phyloP scores from a whole-genome alignment of 139 green algal species.

The Chlamydomonas sphaeroides region DNA sequence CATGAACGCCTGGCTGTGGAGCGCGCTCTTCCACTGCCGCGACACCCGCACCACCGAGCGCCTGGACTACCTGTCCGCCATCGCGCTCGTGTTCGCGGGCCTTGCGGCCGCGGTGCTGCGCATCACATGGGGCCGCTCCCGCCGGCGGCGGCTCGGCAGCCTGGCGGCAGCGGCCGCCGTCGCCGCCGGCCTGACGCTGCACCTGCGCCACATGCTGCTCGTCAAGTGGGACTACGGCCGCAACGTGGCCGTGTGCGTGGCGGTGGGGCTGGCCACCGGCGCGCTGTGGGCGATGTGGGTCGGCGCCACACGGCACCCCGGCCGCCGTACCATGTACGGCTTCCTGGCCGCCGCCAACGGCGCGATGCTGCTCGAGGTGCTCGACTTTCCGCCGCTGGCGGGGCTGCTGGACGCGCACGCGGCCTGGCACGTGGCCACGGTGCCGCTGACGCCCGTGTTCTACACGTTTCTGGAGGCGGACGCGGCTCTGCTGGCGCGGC shows the following conservation, averaged over 20 bases:
- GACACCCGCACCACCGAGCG: slow-evolving; percentile 72
- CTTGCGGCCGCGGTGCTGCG: slow-evolving; percentile 50
- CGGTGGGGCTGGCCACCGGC: slow-evolving; percentile 61
- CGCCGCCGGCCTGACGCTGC: slow-evolving; percentile 36
- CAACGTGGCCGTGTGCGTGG: slow-evolving; percentile 58
- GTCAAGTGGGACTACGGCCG: slow-evolving; percentile 92
- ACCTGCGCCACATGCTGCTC: slow-evolving; percentile 81
- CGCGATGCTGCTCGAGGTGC: slow-evolving; percentile 80
- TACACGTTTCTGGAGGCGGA: slow-evolving; percentile 77
- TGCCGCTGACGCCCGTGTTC: slow-evolving; percentile 77
- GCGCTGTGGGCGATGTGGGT: slow-evolving; percentile 35
- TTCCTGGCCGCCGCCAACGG: slow-evolving; percentile 71
- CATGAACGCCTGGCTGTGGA: slow-evolving; percentile 82
- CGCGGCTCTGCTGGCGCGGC: no score
- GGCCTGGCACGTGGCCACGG: slow-evolving; percentile 84
- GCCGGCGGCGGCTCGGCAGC: not conserved
- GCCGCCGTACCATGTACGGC: slow-evolving; percentile 46
- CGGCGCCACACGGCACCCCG: slow-evolving; percentile 44
- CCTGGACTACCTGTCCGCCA: slow-evolving; percentile 77
- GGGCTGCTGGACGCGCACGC: slow-evolving; percentile 84
- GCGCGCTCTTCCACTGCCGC: slow-evolving; percentile 82
- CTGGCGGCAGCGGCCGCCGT: slow-evolving; percentile 11
- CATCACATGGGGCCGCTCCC: not conserved
- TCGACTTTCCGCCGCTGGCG: slow-evolving; percentile 86
- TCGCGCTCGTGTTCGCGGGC: slow-evolving; percentile 54